Percentiles rank a stretch among this genome's conserved stretches.
Evolutionary conservation across 2,329 filamentous ascomycete genomes (phyloP).

Genomic region (Juglanconis oblonga): DNA sequence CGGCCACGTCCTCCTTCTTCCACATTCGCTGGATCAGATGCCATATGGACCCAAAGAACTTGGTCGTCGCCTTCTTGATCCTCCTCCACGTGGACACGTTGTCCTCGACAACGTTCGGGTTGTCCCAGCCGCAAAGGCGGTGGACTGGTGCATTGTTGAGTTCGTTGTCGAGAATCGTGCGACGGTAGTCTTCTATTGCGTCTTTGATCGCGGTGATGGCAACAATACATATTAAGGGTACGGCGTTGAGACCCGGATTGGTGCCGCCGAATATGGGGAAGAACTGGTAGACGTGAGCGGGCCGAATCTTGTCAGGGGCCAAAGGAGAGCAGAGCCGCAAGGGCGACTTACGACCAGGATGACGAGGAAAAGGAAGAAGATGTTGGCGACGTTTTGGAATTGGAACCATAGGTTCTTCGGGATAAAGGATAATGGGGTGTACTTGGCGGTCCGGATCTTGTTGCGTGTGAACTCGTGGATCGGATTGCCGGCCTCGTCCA

Average conservation of each 20-base stretch:
- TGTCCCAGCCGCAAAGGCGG: slow-evolving; percentile 81
- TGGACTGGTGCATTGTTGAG: slow-evolving; percentile 96
- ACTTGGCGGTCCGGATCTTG: slow-evolving; percentile 97
- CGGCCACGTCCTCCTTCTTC: slow-evolving; percentile 47
- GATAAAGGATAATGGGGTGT: slow-evolving; percentile 90
- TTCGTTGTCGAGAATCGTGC: slow-evolving; percentile 87
- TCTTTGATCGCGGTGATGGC: slow-evolving; percentile 88
- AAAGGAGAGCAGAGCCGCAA: not conserved
- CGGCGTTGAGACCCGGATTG: slow-evolving; percentile 85
- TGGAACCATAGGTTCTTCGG: slow-evolving; percentile 98
- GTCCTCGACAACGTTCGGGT: slow-evolving; percentile 89
- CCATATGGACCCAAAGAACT: slow-evolving; percentile 53
- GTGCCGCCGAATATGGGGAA: slow-evolving; percentile 93
- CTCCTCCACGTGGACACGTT: slow-evolving; percentile 81
- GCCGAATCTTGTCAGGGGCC: not conserved
- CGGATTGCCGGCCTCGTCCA: slow-evolving; percentile 79
- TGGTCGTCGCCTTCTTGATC: slow-evolving; percentile 84
- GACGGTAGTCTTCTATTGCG: slow-evolving; percentile 89
- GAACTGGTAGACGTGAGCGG: slow-evolving; percentile 57
- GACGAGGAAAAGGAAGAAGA: slow-evolving; percentile 96
- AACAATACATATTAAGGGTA: slow-evolving; percentile 91
- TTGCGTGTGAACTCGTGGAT: slow-evolving; percentile 73
- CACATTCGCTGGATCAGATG: slow-evolving; percentile 44
- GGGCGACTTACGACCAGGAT: slow-evolving; percentile 76
- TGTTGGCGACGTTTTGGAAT: slow-evolving; percentile 97